A percentile compares a stretch with the other conserved stretches of the same genome.
Conservation (phyloP, 2,329 filamentous ascomycete genomes). For the Trichoderma polysporum region DNA sequence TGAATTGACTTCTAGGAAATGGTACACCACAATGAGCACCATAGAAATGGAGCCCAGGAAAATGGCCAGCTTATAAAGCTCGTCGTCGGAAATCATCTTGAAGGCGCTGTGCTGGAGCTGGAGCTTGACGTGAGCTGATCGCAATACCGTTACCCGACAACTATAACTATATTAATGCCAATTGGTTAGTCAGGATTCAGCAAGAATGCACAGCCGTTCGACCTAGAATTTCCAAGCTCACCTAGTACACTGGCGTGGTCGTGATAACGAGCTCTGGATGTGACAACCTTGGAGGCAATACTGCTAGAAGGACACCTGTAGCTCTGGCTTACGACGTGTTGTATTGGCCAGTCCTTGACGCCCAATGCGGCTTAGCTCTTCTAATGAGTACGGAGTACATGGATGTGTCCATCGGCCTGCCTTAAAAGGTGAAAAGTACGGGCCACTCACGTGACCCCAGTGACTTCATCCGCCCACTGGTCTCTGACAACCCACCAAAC, state of each 20-base stretch:
- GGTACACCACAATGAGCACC: constrained; percentile 91
- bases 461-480: constrained; percentile 30
- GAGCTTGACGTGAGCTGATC: constrained; percentile 1
- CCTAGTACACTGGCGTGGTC: neutral
- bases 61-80: constrained; percentile 88
- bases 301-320: constrained; percentile 26
- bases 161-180: neutral
- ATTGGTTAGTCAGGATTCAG: neutral
- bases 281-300: neutral
- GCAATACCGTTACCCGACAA: constrained; percentile 6
- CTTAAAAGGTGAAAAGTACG: neutral
- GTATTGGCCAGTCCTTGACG: constrained; percentile 1
- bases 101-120: constrained; percentile 20
- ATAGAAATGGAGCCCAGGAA: constrained; percentile 88
- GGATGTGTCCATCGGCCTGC: neutral
- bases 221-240: neutral
- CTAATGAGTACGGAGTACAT: neutral
- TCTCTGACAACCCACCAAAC: constrained; percentile 23
- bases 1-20: constrained; percentile 93
- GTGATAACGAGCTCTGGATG: constrained; percentile 5
- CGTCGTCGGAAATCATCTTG: constrained; percentile 91
- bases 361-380: neutral
- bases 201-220: neutral
- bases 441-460: constrained; percentile 27
- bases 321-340: constrained; percentile 21